Conservation (phyloP, 1,139 yeast species). For the Candida sp. region DNA sequence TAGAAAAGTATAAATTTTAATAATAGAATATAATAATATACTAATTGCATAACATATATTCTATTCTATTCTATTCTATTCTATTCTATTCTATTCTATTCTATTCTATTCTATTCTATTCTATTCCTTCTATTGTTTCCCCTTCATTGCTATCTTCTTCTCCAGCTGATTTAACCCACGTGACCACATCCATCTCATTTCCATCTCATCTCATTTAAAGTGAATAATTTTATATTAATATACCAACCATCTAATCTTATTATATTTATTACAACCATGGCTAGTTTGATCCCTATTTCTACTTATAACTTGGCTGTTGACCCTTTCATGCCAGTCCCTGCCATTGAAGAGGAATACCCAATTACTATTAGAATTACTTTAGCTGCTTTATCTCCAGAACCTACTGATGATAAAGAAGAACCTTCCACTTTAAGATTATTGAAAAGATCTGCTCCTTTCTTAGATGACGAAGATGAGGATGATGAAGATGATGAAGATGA, state of each 20-base stretch:
- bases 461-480: constrained; percentile 46
- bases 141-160: not conserved
- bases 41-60: no score
- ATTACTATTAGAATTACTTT: constrained; percentile 87
- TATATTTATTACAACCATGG: constrained; percentile 39
- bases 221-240: constrained; percentile 1
- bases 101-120: not conserved
- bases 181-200: constrained; percentile 5
- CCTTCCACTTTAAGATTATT: constrained; percentile 90
- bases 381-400: constrained; percentile 93
- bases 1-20: no score
- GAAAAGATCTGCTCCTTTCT: constrained; percentile 61
- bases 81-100: not conserved
- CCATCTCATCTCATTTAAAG: constrained; percentile 11
- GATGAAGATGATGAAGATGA: constrained; percentile 42
- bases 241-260: not conserved
- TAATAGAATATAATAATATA: no score
- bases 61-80: not conserved
- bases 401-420: constrained; percentile 72
- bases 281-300: constrained; percentile 75
- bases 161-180: constrained; percentile 6
- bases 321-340: constrained; percentile 87
- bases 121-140: not conserved
- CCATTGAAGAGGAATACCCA: constrained; percentile 82
- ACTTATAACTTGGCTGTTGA: constrained; percentile 79